Evolutionary conservation across 805 yeast species (phyloP).

Genomic region (Pichia gijzeniarum): DNA sequence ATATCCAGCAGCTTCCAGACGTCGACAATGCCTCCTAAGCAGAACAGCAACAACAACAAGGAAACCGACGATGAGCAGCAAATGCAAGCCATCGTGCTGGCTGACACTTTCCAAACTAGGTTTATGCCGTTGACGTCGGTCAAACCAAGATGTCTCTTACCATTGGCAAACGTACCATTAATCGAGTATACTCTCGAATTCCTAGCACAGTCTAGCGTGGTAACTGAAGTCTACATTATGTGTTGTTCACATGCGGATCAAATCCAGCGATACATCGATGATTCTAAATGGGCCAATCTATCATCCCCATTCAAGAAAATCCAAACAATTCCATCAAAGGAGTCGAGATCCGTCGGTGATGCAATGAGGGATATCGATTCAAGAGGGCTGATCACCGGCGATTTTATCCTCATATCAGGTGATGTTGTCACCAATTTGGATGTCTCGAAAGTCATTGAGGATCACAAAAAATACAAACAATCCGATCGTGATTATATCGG

Average conservation of each 20-base stretch:
- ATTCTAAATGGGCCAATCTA: slow-evolving; percentile 59
- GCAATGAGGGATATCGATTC: slow-evolving; percentile 95
- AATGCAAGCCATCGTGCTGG: slow-evolving; percentile 88
- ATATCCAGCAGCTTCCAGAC: no score
- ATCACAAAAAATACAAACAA: slow-evolving; percentile 65
- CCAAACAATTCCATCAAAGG: slow-evolving; percentile 73
- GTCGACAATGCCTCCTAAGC: slow-evolving; percentile 22
- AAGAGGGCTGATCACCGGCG: slow-evolving; percentile 83
- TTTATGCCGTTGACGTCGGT: slow-evolving; percentile 88
- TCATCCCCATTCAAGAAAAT: slow-evolving; percentile 77
- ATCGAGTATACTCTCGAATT: slow-evolving; percentile 94
- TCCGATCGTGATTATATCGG: slow-evolving; percentile 86
- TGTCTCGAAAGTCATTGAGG: slow-evolving; percentile 61
- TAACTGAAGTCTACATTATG: slow-evolving; percentile 81
- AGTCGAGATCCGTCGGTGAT: slow-evolving; percentile 90
- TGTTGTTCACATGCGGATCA: slow-evolving; percentile 89
- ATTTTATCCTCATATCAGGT: slow-evolving; percentile 84
- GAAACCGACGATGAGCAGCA: slow-evolving; percentile 52
- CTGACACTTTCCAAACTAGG: slow-evolving; percentile 88
- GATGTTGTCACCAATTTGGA: slow-evolving; percentile 94
- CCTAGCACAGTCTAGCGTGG: slow-evolving; percentile 75
- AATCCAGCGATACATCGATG: slow-evolving; percentile 73
- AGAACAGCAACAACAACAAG: slow-evolving; percentile 8
- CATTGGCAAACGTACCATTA: slow-evolving; percentile 88
- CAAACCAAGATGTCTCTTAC: slow-evolving; percentile 85